Base-by-base conservation (phyloP, 257 asterid species). In the Solanum chmielewskii region DNA sequence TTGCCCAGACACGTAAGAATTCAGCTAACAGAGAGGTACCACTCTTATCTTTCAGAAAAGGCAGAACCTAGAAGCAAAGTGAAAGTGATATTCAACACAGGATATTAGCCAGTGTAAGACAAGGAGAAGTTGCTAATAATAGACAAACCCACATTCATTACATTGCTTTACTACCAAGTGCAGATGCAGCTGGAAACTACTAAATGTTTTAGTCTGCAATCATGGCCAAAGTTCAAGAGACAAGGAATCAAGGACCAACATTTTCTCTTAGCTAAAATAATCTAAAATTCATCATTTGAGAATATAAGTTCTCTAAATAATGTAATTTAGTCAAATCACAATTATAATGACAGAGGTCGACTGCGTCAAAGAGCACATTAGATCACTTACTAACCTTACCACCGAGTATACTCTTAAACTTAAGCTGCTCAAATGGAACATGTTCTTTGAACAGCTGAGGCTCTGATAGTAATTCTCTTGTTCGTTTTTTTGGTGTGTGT, bases 61-160 rank as follows among this genome's bases (percentile, higher is more conserved):
- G 89, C 77, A 87, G 84, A 87, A 87, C 87, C 89, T 87, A 84
- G 41, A 83, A 74, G 87, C 66, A 84, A 25, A 42, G 42, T 9
- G 29, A 42, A 84, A 25, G 42, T 84, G 25, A 84, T 25, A 47
- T 29, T 47, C 69, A 81, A 81, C 44, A 11, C 29, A 6, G 31
- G 68, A 52, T 31, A 81, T 27, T 81, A 81, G 45, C 69, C 62
- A 81, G 18, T 47, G 84, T 59, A 9, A 47, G 37, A 76, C 60
- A 13, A 76, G 85, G 27, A 29, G 66, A 81, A 49, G 44, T 47
- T 29, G 44, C 69, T 18, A 49, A 49, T 81, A 47, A 49, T 49
- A 81, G 44, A 49, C 10, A 81, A 81, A 81, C 45, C 85, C 44
- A 29, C 20, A 47, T 81, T 49, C 85, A 6, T 49, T 49, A 41